A percentile compares a stretch with the other conserved stretches of the same genome.
phyloP scores from a whole-genome alignment of 139 green algal species.

The Tetradesmus obliquus region DNA sequence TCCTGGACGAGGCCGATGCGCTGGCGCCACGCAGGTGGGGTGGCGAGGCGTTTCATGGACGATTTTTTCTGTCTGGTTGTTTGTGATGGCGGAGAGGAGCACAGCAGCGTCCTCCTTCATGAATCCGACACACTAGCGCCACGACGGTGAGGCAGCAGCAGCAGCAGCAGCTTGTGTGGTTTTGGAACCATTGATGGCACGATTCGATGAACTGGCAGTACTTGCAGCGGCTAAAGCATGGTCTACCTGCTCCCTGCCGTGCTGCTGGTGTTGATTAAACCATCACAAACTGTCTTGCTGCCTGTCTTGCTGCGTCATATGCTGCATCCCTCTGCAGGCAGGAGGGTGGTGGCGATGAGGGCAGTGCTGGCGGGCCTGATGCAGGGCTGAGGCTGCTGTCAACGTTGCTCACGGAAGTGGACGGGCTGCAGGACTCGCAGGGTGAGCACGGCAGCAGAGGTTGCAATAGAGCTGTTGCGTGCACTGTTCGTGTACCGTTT shows the following conservation, averaged over 20 bases:
- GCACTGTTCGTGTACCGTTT: too few relatives aligned
- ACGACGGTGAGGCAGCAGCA: slow-evolving; percentile 18
- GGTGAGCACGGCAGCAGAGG: slow-evolving; percentile 23
- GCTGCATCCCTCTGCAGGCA: background rate
- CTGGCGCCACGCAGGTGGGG: slow-evolving; percentile 65
- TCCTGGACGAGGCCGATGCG: slow-evolving; percentile 92
- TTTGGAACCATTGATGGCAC: too few relatives aligned
- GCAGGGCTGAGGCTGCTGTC: slow-evolving; percentile 75
- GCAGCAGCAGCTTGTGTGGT: too few relatives aligned
- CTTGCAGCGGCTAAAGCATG: too few relatives aligned
- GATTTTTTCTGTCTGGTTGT: background rate
- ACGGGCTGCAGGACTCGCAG: slow-evolving; percentile 78
- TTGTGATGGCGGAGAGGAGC: background rate
- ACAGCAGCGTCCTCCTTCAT: background rate
- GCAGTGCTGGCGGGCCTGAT: slow-evolving; percentile 44
- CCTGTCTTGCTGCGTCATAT: too few relatives aligned
- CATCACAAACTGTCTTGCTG: too few relatives aligned
- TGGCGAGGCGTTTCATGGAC: background rate
- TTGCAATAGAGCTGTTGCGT: background rate
- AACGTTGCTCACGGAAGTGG: slow-evolving; percentile 87
- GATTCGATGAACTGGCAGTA: too few relatives aligned
- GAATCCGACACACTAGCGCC: background rate
- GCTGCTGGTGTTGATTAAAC: too few relatives aligned
- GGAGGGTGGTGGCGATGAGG: slow-evolving; percentile 36
- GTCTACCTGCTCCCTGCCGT: too few relatives aligned